Base-by-base conservation (phyloP, 805 yeast genomes). In the Candida tammaniensis region DNA sequence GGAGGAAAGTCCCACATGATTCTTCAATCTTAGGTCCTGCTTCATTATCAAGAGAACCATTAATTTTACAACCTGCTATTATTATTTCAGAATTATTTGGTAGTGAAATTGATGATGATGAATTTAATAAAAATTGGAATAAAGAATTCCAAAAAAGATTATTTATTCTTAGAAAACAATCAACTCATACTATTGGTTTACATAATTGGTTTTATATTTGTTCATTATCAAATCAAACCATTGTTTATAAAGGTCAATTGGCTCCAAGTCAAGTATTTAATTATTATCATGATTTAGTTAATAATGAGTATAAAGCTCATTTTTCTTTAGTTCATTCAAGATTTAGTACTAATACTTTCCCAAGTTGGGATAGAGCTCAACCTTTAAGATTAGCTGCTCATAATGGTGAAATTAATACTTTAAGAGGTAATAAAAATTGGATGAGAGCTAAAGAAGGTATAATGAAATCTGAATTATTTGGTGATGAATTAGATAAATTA, bases 331-430 rank as follows among this genome's bases (percentile, higher is more conserved):
- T 91, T 33, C 98, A 91, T 68, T 89, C 98, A 16, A 80, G 98
- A 59, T 91, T 91, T 73, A 88, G 97, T 38, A 91, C 98, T 20
- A 91, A 91, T 64, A 91, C 98, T 31, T 91, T 91, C 78, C 98
- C 98, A 30, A 87, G 96, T n/a, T 91, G 98, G 98, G 98, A 93
- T 66, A 80, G 98, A 64, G 98, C 98, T 16, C 98, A 91, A 66
- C 98, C 98, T 31, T 74, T 91, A 54, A 75, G 98, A 61, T 82
- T 94, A 83, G 86, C 95, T 20, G 98, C 98, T 24, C 98, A 91
- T 68, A 91, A 91, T 61, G 98, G 98, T 73, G 98, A 91, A 66
- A 93, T 91, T 61, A 91, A 91, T 66, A 91, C 98, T 25, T 68
- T 91, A 55, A 78, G 98, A 62, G 98, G 98, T 49, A 91, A 91